Conservation (phyloP, 306 rosid genomes). For the Begonia peltatifolia region DNA sequence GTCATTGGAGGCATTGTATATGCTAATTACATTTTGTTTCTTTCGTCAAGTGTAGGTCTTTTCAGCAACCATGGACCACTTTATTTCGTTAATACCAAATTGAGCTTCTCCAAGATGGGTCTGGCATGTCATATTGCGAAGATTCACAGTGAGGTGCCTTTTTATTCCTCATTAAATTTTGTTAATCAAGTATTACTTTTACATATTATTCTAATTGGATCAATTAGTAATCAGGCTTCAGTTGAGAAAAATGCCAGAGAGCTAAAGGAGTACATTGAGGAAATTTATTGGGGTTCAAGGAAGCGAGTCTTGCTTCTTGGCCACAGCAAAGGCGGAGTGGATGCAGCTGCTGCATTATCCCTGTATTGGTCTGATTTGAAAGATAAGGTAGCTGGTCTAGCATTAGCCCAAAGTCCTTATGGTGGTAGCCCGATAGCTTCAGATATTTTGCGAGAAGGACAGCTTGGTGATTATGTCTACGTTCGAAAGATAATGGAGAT, state of each 20-base stretch:
- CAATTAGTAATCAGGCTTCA: conserved; percentile 44
- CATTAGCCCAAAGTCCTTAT: conserved; percentile 89
- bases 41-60: conserved; percentile 41
- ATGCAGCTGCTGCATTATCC: conserved; percentile 95
- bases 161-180: background rate
- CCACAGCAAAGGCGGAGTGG: conserved; percentile 99
- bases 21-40: too few relatives aligned
- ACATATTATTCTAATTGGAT: conserved; percentile 12
- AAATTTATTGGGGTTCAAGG: conserved; percentile 89
- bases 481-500: conserved; percentile 82
- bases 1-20: background rate
- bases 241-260: conserved; percentile 95
- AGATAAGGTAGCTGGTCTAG: conserved; percentile 96
- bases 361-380: conserved; percentile 91
- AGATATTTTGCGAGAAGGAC: conserved; percentile 92
- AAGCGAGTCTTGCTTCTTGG: conserved; percentile 91
- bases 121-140: conserved; percentile 89
- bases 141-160: conserved; percentile 91
- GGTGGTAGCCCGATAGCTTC: conserved; percentile 98
- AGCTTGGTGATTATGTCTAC: conserved; percentile 92
- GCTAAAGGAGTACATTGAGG: conserved; percentile 87
- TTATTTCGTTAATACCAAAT: conserved; percentile 73
- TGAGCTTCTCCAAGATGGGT: conserved; percentile 81
- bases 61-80: conserved; percentile 98
- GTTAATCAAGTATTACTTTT: background rate